Evolutionary conservation across 2,329 filamentous ascomycete genomes (phyloP).

Genomic region (Colletotrichum brevisporum): DNA sequence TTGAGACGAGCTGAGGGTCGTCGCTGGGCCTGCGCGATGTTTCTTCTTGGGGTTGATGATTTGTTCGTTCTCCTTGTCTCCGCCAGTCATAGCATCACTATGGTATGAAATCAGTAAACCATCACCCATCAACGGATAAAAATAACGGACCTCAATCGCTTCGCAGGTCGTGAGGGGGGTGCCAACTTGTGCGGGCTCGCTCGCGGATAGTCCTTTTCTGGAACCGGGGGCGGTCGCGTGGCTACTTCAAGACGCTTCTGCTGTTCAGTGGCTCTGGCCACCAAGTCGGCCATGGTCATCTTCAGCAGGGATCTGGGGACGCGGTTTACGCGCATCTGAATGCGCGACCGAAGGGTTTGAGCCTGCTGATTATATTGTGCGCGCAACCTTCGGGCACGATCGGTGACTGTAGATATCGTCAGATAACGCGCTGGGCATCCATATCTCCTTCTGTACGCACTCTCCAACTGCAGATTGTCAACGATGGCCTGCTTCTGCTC

Average conservation of each 20-base stretch:
- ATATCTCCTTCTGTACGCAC: constrained; percentile 64
- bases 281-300: constrained; percentile 84
- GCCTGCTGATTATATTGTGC: constrained; percentile 92
- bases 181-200: constrained; percentile 54
- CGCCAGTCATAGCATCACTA: constrained; percentile 74
- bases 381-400: constrained; percentile 87
- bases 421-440: constrained; percentile 26
- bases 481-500: constrained; percentile 89
- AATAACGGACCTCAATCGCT: constrained; percentile 64
- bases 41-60: constrained; percentile 80
- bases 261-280: constrained; percentile 66
- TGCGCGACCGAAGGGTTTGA: constrained; percentile 84
- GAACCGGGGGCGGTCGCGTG: constrained; percentile 61
- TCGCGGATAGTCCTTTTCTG: constrained; percentile 62
- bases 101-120: constrained; percentile 43
- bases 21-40: constrained; percentile 61
- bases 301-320: constrained; percentile 86
- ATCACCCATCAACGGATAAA: constrained; percentile 12
- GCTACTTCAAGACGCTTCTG: constrained; percentile 51
- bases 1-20: constrained; percentile 62
- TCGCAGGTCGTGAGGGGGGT: constrained; percentile 51
- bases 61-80: constrained; percentile 82
- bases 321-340: constrained; percentile 94
- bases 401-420: constrained; percentile 74
- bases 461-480: constrained; percentile 90